These are phyloP conservation scores for Colletotrichum sp. DNA, from an alignment of 2,329 filamentous ascomycete genomes.

Conservation along the genomic window DNA sequence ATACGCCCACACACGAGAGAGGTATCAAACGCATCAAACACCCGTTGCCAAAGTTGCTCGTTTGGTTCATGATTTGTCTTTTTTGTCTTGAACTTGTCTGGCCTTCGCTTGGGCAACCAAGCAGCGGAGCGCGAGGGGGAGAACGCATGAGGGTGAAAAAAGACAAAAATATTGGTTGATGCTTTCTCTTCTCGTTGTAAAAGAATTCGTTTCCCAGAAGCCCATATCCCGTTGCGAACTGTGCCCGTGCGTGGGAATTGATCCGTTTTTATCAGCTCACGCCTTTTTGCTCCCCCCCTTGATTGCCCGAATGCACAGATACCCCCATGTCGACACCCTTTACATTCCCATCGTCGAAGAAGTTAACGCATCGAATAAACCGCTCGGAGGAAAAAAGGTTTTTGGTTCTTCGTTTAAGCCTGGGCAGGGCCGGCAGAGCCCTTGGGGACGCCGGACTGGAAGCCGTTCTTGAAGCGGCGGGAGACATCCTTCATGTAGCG, in stretches of 20 bases:
- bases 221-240: not conserved
- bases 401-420: constrained; percentile 32
- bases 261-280: constrained; percentile 4
- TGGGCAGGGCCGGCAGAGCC: constrained; percentile 70
- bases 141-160: not conserved
- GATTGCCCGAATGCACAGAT: constrained; percentile 17
- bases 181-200: not conserved
- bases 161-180: not conserved
- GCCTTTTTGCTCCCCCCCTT: constrained; percentile 1
- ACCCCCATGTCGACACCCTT: constrained; percentile 20
- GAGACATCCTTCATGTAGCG: constrained; percentile 91
- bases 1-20: not conserved
- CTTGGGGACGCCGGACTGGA: constrained; percentile 90
- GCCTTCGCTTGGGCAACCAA: constrained; percentile 15
- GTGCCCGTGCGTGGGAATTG: not conserved
- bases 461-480: constrained; percentile 96
- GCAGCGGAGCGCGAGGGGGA: not conserved
- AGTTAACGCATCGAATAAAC: not conserved
- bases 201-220: not conserved
- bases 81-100: not conserved
- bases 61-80: constrained; percentile 5
- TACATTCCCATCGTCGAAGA: constrained; percentile 15
- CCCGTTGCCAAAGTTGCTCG: not conserved
- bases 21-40: constrained; percentile 7
- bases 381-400: not conserved